Conservation (phyloP, 106 monocot genomes). For the Dioscorea dumetorum region DNA sequence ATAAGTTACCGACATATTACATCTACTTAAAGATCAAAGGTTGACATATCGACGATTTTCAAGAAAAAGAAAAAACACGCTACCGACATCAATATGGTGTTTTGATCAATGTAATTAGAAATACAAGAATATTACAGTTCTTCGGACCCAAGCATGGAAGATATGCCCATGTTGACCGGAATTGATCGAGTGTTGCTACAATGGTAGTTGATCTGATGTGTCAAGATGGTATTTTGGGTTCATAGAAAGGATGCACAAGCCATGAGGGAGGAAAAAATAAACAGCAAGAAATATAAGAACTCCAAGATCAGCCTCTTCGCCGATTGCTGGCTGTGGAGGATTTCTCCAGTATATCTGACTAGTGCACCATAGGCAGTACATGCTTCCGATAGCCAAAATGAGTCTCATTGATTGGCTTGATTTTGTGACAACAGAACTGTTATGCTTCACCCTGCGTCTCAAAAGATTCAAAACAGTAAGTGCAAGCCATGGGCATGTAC, state of each 20-base stretch:
- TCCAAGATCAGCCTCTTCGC: slow-evolving; percentile 95
- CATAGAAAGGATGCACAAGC: slow-evolving; percentile 62
- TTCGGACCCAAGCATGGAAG: no score
- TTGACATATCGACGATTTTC: no score
- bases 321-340: slow-evolving; percentile 71
- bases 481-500: neutral
- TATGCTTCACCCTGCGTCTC: slow-evolving; percentile 48
- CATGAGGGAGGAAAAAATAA: slow-evolving; percentile 80
- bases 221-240: slow-evolving; percentile 33
- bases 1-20: no score
- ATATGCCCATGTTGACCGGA: no score
- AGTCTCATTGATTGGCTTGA: slow-evolving; percentile 47
- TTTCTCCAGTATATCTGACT: slow-evolving; percentile 66
- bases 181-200: neutral
- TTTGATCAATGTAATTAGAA: neutral
- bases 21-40: no score
- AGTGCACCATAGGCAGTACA: slow-evolving; percentile 76
- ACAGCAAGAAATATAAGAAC: slow-evolving; percentile 63
- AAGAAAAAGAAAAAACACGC: no score
- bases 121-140: neutral
- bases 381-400: slow-evolving; percentile 29
- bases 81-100: neutral
- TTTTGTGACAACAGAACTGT: slow-evolving; percentile 34
- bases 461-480: neutral
- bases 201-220: slow-evolving; percentile 24